phyloP scores from a whole-genome alignment of 805 yeast species.

The Zygotorulaspora florentina region DNA sequence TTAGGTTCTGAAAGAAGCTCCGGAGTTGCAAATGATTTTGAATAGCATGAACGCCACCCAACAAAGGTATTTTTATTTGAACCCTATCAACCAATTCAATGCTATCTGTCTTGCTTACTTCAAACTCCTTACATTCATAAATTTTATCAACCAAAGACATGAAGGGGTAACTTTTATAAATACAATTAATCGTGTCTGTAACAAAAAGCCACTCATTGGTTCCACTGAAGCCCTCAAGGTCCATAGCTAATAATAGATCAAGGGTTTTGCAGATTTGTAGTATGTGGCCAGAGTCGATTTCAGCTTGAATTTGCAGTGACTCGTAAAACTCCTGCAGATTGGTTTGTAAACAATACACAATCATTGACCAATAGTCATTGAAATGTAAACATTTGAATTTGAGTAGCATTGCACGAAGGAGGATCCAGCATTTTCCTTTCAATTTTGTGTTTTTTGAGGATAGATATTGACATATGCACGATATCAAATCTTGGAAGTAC shows the following conservation, averaged over 20 bases:
- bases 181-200: constrained; percentile 59
- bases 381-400: constrained; percentile 62
- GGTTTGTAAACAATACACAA: constrained; percentile 56
- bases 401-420: constrained; percentile 63
- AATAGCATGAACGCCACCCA: constrained; percentile 26
- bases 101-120: constrained; percentile 30
- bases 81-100: constrained; percentile 20
- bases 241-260: constrained; percentile 65
- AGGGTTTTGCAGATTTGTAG: constrained; percentile 70
- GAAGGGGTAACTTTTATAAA: constrained; percentile 38
- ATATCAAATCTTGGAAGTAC: constrained; percentile 46
- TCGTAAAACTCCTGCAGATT: constrained; percentile 32
- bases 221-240: constrained; percentile 71
- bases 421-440: constrained; percentile 38
- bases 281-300: constrained; percentile 33
- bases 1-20: constrained; percentile 27
- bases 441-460: constrained; percentile 30
- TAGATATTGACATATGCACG: constrained; percentile 40
- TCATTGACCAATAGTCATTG: constrained; percentile 62
- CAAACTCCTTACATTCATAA: constrained; percentile 37
- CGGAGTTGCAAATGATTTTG: constrained; percentile 25
- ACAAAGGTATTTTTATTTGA: constrained; percentile 27
- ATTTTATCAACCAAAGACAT: constrained; percentile 46
- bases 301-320: constrained; percentile 25
- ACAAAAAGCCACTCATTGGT: constrained; percentile 81